Base-by-base conservation (phyloP, 2,329 filamentous ascomycete genomes). In the Aureobasidium namibiae region DNA sequence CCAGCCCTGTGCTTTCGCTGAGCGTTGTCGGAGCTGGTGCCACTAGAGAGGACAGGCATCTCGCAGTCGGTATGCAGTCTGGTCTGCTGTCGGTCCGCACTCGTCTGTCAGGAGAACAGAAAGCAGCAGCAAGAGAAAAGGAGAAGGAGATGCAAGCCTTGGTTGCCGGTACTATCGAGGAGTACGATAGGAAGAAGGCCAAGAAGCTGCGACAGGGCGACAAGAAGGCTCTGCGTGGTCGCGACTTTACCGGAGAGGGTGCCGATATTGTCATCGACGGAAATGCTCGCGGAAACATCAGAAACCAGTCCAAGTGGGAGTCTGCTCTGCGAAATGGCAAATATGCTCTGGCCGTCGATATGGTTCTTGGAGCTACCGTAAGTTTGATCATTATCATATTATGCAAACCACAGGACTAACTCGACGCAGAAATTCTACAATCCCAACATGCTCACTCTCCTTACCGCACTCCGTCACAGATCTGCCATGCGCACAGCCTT, bases 61-160 rank as follows among this genome's bases (percentile, higher is more conserved):
- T 99, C 56, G 91, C 89, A 4, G 94, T 99, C 1, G 94, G 92
- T 71, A 92, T 97, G 86, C 87, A 94, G 68, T 95, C 89, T 2
- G 94, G 94, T 46, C 82, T 96, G n/a, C 80, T 99, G 11, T 95
- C 89, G 29, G 82, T 97, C 67, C 88, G 89, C 69, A 97, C 92
- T 1, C 85, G 91, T n/a, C 81, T 95, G 13, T 90, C 88, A 0
- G 90, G 90, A 5, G 80, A 88, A 57, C 89, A 95, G 67, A 92
- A 92, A 59, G 80, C 84, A 24, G 85, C 84, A 63, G 88, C 90
- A 66, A 80, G 83, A 26, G 88, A 92, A 72, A 84, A 87, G 53
- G 86, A 89, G 69, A 89, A 88, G 76, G 89, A 90, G 73, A 95
- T 95, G 90, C 79, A 88, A 64, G 88, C 90, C 2, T 78, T 95